Evolutionary conservation across 2,329 filamentous ascomycete genomes (phyloP), one percentile per base, ranked within the genome.

Genomic region (Simplicillium sp.): DNA sequence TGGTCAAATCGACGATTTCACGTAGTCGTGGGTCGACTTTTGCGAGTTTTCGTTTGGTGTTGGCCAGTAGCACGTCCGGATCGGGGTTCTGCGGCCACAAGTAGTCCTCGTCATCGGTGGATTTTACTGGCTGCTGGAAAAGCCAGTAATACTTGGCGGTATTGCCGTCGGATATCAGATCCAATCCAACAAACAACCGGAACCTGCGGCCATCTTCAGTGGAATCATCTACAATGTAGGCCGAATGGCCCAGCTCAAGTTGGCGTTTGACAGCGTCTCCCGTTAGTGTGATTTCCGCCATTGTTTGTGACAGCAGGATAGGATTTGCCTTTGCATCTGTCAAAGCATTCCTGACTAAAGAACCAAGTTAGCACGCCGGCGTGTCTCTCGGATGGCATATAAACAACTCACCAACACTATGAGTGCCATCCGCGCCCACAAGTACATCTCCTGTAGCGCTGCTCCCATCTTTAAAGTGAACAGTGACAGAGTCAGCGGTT

Each of bases 341-440:
- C 35, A 46, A 50, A 31, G 40, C 29, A 3, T 45, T 48, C 4
- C 46, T 42, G 2, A 62, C 49, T 11, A 62, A 46, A 31, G 55
- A 49, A 20, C 14, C 39, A 31, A n/a, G 16, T 6, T 36, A 16
- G 16, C 16, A 9, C 20, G 20, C 9, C 20, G 9, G 20, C 38
- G 31, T 47, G 47, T 4, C 37, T 39, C 3, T 44, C 39, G 11
- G 55, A 50, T 36, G 53, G 56, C 2, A 58, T 34, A 16, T 51
- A 54, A 46, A 33, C 13, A 11, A 25, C 40, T 46, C 48, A 53
- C 67, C 59, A 11, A 53, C 53, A 25, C 60, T 65, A 32, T 56
- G 58, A 5, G 59, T 52, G 6, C 71, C 70, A 46, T 75, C 71
- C 11, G 64, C 65, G 13, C 66, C 70, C 11, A 73, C 54, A 1